Evolutionary conservation across 2,329 filamentous ascomycete genomes (phyloP).

Genomic region (Fusarium globosum): DNA sequence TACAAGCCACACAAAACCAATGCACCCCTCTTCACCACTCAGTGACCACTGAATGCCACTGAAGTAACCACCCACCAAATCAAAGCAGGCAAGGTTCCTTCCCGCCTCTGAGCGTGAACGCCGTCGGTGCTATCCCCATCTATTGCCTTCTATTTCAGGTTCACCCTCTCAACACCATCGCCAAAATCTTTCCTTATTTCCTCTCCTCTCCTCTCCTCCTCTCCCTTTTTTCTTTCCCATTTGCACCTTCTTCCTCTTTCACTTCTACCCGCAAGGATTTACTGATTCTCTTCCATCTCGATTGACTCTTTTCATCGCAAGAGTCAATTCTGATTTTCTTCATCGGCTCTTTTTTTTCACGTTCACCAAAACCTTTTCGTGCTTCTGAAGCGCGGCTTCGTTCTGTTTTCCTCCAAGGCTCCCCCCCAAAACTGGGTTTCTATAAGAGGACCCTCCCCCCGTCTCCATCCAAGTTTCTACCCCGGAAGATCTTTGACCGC

Average conservation of each 20-base stretch:
- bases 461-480: slow-evolving; percentile 35
- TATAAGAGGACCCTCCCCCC: slow-evolving; percentile 35
- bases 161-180: slow-evolving; percentile 35
- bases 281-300: slow-evolving; percentile 5
- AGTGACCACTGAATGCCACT: slow-evolving; percentile 1
- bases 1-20: slow-evolving; percentile 3
- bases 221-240: not conserved
- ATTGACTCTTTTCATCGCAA: not conserved
- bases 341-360: slow-evolving; percentile 5
- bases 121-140: slow-evolving; percentile 21
- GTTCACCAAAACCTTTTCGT: not conserved
- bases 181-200: slow-evolving; percentile 26
- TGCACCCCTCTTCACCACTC: slow-evolving; percentile 12
- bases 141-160: slow-evolving; percentile 24
- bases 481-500: slow-evolving; percentile 45
- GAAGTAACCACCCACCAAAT: not conserved
- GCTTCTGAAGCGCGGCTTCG: not conserved
- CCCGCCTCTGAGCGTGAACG: slow-evolving; percentile 3
- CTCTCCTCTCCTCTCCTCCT: slow-evolving; percentile 10
- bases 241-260: slow-evolving; percentile 1
- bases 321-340: slow-evolving; percentile 19
- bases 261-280: slow-evolving; percentile 11
- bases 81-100: slow-evolving; percentile 9
- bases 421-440: slow-evolving; percentile 2
- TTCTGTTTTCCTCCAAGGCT: not conserved